Conservation (phyloP, 2,329 filamentous ascomycete species). For the Alternaria viburni region DNA sequence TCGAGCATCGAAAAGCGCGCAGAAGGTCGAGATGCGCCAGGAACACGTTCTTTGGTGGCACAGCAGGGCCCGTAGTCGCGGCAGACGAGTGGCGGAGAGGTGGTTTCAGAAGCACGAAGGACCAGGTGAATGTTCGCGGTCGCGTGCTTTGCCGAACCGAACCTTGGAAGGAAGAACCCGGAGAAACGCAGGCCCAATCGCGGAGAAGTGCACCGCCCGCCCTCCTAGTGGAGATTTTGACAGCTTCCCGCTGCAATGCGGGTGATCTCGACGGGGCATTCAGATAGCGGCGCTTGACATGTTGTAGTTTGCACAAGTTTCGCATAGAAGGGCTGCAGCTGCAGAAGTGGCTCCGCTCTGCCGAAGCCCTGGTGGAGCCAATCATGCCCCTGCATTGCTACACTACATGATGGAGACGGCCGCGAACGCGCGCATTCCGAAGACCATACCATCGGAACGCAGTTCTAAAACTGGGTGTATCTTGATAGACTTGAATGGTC, state of each 20-base stretch:
- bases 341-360: conserved; percentile 23
- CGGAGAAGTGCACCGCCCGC: conserved; percentile 26
- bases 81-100: conserved; percentile 24
- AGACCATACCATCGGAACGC: conserved; percentile 36
- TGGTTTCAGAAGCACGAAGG: conserved; percentile 31
- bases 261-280: neutral
- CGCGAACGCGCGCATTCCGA: conserved; percentile 40
- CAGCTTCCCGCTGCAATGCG: conserved; percentile 1
- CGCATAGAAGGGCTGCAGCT: conserved; percentile 6
- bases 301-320: conserved; percentile 18
- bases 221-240: conserved; percentile 15
- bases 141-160: conserved; percentile 33
- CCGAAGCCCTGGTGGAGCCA: conserved; percentile 22
- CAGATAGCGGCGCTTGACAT: conserved; percentile 12
- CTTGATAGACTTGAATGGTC: neutral
- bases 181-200: conserved; percentile 18
- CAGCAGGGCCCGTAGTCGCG: conserved; percentile 20
- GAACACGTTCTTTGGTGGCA: conserved; percentile 40
- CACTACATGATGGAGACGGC: conserved; percentile 25
- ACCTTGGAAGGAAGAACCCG: conserved; percentile 30
- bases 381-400: conserved; percentile 25
- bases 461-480: conserved; percentile 32
- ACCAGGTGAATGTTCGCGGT: conserved; percentile 35
- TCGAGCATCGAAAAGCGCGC: conserved; percentile 29
- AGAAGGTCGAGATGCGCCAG: conserved; percentile 19